Evolutionary conservation across 352 stramenopile genomes (phyloP).

Genomic region (Globisporangium radiosum): DNA sequence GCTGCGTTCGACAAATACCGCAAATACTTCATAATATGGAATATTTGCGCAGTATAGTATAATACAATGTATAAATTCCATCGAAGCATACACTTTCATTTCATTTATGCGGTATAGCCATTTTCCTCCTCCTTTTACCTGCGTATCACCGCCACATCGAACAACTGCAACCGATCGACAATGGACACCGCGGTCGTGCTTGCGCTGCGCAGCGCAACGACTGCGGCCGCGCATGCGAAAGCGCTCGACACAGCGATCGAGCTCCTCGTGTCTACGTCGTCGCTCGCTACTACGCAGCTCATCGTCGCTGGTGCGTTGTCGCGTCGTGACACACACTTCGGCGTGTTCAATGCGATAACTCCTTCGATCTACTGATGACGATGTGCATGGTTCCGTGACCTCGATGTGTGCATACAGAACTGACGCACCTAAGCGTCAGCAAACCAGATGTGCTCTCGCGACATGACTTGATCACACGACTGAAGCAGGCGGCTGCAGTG

Average conservation of each 20-base stretch:
- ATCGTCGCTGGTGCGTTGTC: conserved; percentile 5
- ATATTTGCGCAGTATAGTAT: no score
- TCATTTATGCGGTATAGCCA: no score
- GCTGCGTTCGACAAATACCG: no score
- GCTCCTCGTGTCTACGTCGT: conserved; percentile 5
- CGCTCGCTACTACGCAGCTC: conserved; percentile 10
- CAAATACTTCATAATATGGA: no score
- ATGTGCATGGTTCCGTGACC: not conserved
- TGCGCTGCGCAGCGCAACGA: conserved; percentile 5
- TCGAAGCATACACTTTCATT: no score
- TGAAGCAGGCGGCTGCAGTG: conserved; percentile 37
- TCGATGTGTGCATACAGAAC: not conserved
- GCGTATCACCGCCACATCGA: no score
- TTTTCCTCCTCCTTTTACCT: no score
- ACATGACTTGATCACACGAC: conserved; percentile 6
- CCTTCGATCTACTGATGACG: not conserved
- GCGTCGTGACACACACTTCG: no score
- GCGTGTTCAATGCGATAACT: no score
- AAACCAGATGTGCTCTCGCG: not conserved
- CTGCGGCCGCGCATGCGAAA: not conserved
- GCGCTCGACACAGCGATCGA: conserved; percentile 9
- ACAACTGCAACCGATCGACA: no score
- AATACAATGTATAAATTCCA: no score
- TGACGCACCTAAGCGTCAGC: not conserved
- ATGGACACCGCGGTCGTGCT: not conserved